A percentile compares a stretch with the other conserved stretches of the same genome.
These are phyloP conservation scores for Monosporascus sp. DNA, from an alignment of 2,329 filamentous ascomycete species.

Conservation along the genomic window DNA sequence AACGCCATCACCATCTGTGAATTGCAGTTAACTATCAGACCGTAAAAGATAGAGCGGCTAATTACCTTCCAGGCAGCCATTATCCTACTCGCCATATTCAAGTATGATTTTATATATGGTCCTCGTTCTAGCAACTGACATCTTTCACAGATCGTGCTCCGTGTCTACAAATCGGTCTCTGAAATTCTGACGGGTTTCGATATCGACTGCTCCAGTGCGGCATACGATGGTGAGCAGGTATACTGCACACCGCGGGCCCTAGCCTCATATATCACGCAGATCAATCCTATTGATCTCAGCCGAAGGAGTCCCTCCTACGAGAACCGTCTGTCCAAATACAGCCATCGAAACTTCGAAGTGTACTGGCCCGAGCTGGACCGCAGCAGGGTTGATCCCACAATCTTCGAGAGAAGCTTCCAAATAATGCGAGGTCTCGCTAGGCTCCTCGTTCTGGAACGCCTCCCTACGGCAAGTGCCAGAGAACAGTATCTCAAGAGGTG, in stretches of 20 bases:
- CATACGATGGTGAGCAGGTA: constrained; percentile 76
- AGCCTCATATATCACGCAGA: constrained; percentile 74
- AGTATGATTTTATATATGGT: constrained; percentile 24
- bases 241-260: constrained; percentile 73
- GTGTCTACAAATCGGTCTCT: constrained; percentile 76
- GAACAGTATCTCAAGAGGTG: constrained; percentile 67
- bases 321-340: constrained; percentile 80
- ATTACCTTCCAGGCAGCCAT: constrained; percentile 51
- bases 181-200: constrained; percentile 87
- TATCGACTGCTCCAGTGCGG: constrained; percentile 77
- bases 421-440: constrained; percentile 73
- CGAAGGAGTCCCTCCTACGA: constrained; percentile 83
- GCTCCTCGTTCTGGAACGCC: constrained; percentile 71
- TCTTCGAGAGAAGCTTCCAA: constrained; percentile 76
- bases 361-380: constrained; percentile 73
- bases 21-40: constrained; percentile 1
- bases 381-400: constrained; percentile 74
- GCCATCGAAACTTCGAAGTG: constrained; percentile 77
- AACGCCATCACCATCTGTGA: constrained; percentile 73
- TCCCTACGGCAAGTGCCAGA: constrained; percentile 64
- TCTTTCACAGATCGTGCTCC: constrained; percentile 68
- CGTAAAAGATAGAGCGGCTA: neutral
- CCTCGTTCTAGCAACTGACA: constrained; percentile 6
- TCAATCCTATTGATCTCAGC: constrained; percentile 73
- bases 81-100: constrained; percentile 79